phyloP scores from a whole-genome alignment of 441 rosid genomes.

The Mallotus japonicus region DNA sequence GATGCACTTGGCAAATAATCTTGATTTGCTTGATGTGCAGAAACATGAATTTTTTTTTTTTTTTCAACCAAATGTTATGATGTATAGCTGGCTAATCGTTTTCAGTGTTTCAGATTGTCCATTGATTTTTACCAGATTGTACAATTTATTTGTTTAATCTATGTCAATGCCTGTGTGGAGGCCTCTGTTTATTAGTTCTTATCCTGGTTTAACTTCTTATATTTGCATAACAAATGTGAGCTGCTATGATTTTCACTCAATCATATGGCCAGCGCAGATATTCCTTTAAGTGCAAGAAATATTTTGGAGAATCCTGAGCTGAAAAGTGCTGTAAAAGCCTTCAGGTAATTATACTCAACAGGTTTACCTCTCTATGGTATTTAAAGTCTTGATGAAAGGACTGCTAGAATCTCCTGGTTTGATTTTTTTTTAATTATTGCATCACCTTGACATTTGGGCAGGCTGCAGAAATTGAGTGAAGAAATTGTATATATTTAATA shows the following conservation, averaged over 20 bases:
- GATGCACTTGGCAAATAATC: neutral
- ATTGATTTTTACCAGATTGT: neutral
- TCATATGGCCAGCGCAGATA: constrained; percentile 48
- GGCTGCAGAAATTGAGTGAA: neutral
- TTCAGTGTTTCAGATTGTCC: too few species aligned
- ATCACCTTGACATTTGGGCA: neutral
- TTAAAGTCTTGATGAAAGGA: neutral
- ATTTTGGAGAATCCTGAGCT: constrained; percentile 81
- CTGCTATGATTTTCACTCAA: constrained; percentile 1
- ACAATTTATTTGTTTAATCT: neutral
- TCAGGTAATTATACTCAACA: constrained; percentile 44
- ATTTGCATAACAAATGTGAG: neutral
- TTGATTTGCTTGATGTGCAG: neutral
- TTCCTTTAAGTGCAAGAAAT: constrained; percentile 77
- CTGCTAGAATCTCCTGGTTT: neutral
- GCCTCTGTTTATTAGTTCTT: neutral
- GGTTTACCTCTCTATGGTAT: neutral
- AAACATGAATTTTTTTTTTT: neutral
- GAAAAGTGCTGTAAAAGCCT: constrained; percentile 81
- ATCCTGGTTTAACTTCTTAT: neutral
- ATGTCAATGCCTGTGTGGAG: neutral
- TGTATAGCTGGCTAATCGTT: too few species aligned
- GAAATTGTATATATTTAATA: too few species aligned
- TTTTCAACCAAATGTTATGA: too few species aligned
- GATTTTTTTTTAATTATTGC: neutral